Conservation (phyloP, 2,329 filamentous ascomycete species). For the Hymenoscyphus linearis region DNA sequence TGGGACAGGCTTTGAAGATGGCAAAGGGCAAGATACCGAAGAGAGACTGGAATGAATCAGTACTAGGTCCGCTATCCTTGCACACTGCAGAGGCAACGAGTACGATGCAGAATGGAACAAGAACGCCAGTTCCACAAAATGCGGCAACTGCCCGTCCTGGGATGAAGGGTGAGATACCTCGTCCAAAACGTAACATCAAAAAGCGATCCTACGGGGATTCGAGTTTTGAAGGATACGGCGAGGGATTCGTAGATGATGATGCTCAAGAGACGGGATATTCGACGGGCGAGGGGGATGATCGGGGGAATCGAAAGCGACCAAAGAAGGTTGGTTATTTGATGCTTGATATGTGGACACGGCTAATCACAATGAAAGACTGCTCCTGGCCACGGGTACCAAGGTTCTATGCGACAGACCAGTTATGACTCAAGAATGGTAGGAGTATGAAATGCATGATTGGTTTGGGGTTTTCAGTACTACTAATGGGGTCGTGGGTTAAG, state of each 20-base stretch:
- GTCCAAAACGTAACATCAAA: conserved; percentile 62
- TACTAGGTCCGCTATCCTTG: conserved; percentile 48
- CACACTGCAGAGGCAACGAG: conserved; percentile 13
- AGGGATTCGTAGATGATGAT: conserved; percentile 67
- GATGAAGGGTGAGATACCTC: conserved; percentile 30
- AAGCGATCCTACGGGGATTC: conserved; percentile 72
- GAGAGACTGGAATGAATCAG: conserved; percentile 50
- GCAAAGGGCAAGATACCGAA: conserved; percentile 51
- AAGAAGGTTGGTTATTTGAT: conserved; percentile 51
- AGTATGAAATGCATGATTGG: conserved; percentile 35
- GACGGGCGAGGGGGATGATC: conserved; percentile 65
- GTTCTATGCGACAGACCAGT: conserved; percentile 33
- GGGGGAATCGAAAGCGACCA: conserved; percentile 51
- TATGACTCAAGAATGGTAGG: conserved; percentile 56
- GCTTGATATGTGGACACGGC: conserved; percentile 13
- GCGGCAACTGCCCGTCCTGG: conserved; percentile 9
- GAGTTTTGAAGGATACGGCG: conserved; percentile 69
- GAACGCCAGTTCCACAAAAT: conserved; percentile 16
- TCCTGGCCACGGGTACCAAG: conserved; percentile 24
- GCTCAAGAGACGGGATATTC: conserved; percentile 59
- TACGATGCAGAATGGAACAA: conserved; percentile 13
- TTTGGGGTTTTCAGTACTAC: not conserved
- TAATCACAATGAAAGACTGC: conserved; percentile 26
- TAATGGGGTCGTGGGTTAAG: not conserved
- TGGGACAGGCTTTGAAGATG: conserved; percentile 52